Percentiles rank a stretch among this genome's conserved stretches.
These are phyloP conservation scores for Ettlia oleoabundans DNA, from an alignment of 139 green algal genomes.

Conservation along the genomic window DNA sequence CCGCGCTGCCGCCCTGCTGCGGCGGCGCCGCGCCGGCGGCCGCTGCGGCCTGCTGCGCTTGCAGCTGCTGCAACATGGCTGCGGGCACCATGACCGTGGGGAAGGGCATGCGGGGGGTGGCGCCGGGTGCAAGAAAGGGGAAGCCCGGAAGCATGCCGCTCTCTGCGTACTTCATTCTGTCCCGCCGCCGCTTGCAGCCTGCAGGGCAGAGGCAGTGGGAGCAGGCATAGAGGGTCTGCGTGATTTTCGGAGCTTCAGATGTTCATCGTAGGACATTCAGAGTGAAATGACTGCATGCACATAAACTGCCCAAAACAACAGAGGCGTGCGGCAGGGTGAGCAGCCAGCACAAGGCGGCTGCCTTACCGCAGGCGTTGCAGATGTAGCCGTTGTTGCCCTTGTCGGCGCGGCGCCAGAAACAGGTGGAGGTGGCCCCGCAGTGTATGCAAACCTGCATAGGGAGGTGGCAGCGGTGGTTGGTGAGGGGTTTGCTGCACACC, in stretches of 20 bases:
- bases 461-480: not conserved
- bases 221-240: no score
- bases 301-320: no score
- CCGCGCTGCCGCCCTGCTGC: not conserved
- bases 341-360: no score
- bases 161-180: not conserved
- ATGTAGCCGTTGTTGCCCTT: conserved; percentile 18
- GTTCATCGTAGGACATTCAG: no score
- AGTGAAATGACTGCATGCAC: no score
- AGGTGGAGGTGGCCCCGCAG: conserved; percentile 26
- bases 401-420: conserved; percentile 25
- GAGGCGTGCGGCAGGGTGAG: no score
- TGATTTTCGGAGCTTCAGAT: no score
- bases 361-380: conserved; percentile 29
- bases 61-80: not conserved
- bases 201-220: not conserved
- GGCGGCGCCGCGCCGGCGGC: not conserved
- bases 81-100: not conserved
- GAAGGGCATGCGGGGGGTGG: not conserved
- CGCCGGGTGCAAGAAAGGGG: not conserved
- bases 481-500: not conserved
- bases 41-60: conserved; percentile 3
- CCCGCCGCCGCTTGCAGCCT: conserved; percentile 28
- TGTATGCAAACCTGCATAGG: conserved; percentile 17
- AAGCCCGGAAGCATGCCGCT: not conserved